Evolutionary conservation across 75 land plant species (phyloP), one percentile per base, ranked within the genome.

Genomic region (Picea sitchensis): DNA sequence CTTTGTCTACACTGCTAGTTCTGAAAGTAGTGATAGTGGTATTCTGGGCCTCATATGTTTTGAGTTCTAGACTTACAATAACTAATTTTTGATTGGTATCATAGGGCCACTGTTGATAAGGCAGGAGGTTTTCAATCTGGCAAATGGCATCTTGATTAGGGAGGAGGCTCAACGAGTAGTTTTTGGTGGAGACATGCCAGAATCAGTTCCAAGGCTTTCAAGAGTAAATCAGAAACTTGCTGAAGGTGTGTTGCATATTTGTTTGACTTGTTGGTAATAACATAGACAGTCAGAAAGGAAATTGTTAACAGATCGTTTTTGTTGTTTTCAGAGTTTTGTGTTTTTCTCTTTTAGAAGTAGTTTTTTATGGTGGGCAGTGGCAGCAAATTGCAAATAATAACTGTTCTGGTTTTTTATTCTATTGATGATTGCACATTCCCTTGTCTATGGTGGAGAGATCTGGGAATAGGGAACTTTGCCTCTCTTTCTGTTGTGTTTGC

Each of bases 91-190:
- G 11, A 8, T 20, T 44, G 41, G 20, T n/a, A 21, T 41, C 11
- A 71, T 44, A 71, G 73, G 73, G 73, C 73, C 54, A 44, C n/a
- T 38, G 73, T 36, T 69, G 47, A 41, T 71, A 71, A 71, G 41
- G 36, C 73, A 44, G 44, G 73, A 71, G 44, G 44, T 71, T 38
- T 71, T n/a, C 44, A 47, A 71, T 17, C 7, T 18, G 51, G 71
- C 8, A 26, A 38, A 67, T 34, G 47, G 54, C 18, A 36, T 71
- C 51, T 71, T 71, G 1, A 15, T 68, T 18, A 68, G 20, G 72
- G 47, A 68, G 72, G 72, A 68, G 2, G 15, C 44, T 4, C 72
- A 38, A 34, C 44, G 47, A 38, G 6, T 68, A 18, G 73, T n/a
- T 71, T n/a, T 44, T 5, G 51, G 47, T 2, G 54, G 51, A n/a